phyloP scores from a whole-genome alignment of 2,329 filamentous ascomycete species.

The Bipolaris gigantea region DNA sequence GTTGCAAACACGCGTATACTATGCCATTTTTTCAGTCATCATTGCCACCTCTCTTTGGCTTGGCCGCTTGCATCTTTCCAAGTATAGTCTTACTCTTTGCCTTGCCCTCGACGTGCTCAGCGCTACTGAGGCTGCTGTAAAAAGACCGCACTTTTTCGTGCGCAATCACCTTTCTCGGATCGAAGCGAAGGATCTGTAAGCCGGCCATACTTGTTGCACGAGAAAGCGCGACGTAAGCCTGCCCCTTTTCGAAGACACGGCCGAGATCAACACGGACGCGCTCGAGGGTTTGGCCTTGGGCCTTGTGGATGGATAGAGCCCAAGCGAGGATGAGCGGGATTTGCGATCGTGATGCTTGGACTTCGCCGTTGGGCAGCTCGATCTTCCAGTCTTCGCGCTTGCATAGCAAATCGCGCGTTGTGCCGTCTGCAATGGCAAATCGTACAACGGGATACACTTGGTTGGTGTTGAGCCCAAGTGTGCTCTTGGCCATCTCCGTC shows the following conservation, averaged over 20 bases:
- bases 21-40: neutral
- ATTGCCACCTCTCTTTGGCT: neutral
- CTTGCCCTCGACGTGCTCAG: slow-evolving; percentile 54
- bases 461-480: slow-evolving; percentile 52
- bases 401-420: slow-evolving; percentile 74
- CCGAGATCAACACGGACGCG: slow-evolving; percentile 93
- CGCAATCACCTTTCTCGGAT: slow-evolving; percentile 89
- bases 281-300: slow-evolving; percentile 91
- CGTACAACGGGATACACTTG: slow-evolving; percentile 79
- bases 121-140: slow-evolving; percentile 78
- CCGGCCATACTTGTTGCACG: slow-evolving; percentile 86
- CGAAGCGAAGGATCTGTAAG: slow-evolving; percentile 84
- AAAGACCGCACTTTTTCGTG: slow-evolving; percentile 85
- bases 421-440: slow-evolving; percentile 79
- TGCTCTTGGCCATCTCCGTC: slow-evolving; percentile 53
- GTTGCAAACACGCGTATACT: neutral
- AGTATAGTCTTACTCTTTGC: slow-evolving; percentile 38
- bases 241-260: slow-evolving; percentile 92
- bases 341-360: slow-evolving; percentile 79
- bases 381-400: slow-evolving; percentile 93
- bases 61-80: slow-evolving; percentile 34
- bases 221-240: slow-evolving; percentile 95
- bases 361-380: slow-evolving; percentile 90
- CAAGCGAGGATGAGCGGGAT: slow-evolving; percentile 89
- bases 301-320: slow-evolving; percentile 97